Evolutionary conservation across 257 asterid genomes (phyloP), one percentile per base, ranked within the genome.

Genomic region (Prunella vulgaris): DNA sequence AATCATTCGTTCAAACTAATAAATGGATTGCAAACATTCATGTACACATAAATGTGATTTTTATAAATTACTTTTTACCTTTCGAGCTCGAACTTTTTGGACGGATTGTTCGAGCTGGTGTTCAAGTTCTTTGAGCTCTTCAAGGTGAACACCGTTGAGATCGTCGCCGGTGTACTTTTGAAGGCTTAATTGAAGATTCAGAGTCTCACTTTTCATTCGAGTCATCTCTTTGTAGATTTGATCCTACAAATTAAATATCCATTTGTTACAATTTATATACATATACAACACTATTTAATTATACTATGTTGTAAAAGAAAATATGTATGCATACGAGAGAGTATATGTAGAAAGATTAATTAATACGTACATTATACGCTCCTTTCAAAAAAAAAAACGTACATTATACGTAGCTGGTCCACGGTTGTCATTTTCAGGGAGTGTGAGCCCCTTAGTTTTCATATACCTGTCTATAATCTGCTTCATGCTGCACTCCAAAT

Each of bases 121-220:
- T 65, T 89, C 97, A 3, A 91, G 89, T 22, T 81, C 75, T 65
- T 18, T 53, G 7, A 91, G 77, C 58, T 89, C 96, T 33, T 85
- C 93, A 46, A 77, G 83, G 6, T 75, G 89, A 3, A 77, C 79
- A 40, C 74, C 75, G 42, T 78, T 87, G 79, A 89, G 76, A 54
- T 87, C 91, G 75, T 83, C 89, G 0, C 95, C 95, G 42, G 79
- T 88, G 75, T 87, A 91, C 74, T 85, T 84, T 75, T 91, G 93
- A 60, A 91, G 88, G 71, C 87, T 87, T 22, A 87, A 51, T 56
- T 91, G 88, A 33, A 91, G 96, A 68, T 80, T 80, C 22, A 85
- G 73, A 10, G 91, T 87, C 60, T 89, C 90, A 4, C 40, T 82
- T 73, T 81, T 85, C 87, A 85, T 84, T 67, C 80, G 76, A 1